A percentile compares a stretch with the other conserved stretches of the same genome.
Evolutionary conservation across 2,329 filamentous ascomycete species (phyloP).

Genomic region (Trichophyton equinum): DNA sequence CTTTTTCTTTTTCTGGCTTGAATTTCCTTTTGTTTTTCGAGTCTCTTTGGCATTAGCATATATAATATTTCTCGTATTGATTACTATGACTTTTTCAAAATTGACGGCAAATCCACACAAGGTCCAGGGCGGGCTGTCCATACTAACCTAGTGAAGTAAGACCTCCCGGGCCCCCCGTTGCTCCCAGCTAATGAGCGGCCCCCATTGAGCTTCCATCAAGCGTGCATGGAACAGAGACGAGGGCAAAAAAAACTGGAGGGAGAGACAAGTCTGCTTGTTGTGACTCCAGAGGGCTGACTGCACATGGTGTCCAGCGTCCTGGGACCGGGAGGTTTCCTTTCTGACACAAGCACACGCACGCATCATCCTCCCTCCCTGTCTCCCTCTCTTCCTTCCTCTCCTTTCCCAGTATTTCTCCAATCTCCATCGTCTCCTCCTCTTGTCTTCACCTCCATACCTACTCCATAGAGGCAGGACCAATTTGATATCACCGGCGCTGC

Average conservation of each 20-base stretch:
- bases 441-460: not conserved
- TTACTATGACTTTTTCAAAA: slow-evolving; percentile 2
- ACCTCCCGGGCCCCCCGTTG: slow-evolving; percentile 1
- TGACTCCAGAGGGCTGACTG: not conserved
- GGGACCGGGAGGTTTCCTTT: not conserved
- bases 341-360: not conserved
- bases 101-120: not conserved
- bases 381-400: not conserved
- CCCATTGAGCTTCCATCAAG: not conserved
- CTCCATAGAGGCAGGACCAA: not conserved
- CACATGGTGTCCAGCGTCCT: not conserved
- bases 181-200: slow-evolving; percentile 2
- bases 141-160: slow-evolving; percentile 4
- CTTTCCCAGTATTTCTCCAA: no score
- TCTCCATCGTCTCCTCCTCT: not conserved
- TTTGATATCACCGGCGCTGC: not conserved
- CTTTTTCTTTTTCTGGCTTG: not conserved
- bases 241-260: not conserved
- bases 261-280: not conserved
- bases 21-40: not conserved
- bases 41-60: not conserved
- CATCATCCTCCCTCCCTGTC: not conserved
- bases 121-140: slow-evolving; percentile 3
- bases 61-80: slow-evolving; percentile 4
- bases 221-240: not conserved